Base-by-base conservation (phyloP, 2,329 filamentous ascomycete species). In the Aspergillus persii region DNA sequence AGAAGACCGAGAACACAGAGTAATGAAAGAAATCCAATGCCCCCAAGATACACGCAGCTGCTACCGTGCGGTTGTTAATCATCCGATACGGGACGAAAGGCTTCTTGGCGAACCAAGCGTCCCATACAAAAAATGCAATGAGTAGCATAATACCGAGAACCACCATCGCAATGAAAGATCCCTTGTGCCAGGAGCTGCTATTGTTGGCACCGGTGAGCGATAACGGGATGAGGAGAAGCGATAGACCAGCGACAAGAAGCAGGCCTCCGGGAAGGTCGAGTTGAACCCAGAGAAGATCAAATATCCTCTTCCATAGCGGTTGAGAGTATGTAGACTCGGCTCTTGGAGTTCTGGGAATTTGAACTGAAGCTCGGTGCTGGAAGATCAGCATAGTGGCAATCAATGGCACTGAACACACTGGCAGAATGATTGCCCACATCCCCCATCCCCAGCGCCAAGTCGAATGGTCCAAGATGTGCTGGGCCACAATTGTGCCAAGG, bases 401-500 rank as follows among this genome's bases (percentile, higher is more conserved):
- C 6, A 77, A 63, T 0, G 73, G 74, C 0, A 69, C 59, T 6
- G 74, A 67, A 30, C 67, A 69, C 33, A 72, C 66, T 0, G 77
- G 77, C 2, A 77, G 64, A 27, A 78, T 69, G 27, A 77, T 72
- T 3, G 76, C 71, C 76, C 76, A 79, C 66, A 77, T 74, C 8
- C 76, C 76, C 76, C 66, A 77, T 67, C 29, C 76, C 76, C 77
- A 79, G 31, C 77, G 71, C 77, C 77, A 79, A 1, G 71, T 71
- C 0, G 75, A 71, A 56, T 76, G 65, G 2, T 69, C 63, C 1
- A 79, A 68, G 9, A 79, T 66, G 8, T 64, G 67, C 7, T 77
- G 69, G 7, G 68, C 74, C 1, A 79, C 66, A 2, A 68, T 67
- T 2, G 84, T 80, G 1, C 85, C 86, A 41, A 86, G 78, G 82